A percentile compares a stretch with the other conserved stretches of the same genome.
Evolutionary conservation across 306 rosid genomes (phyloP).

Genomic region (apple (Malus domestica)): ASM211411v1 NC_041797.1:959001-959500

Average conservation of each 20-base stretch:
- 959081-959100: conserved; percentile 89
- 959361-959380: conserved; percentile 78
- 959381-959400: conserved; percentile 87
- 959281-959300: conserved; percentile 87
- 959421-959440: conserved; percentile 27
- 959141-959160: conserved; percentile 67
- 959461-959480: conserved; percentile 64
- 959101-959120: conserved; percentile 82
- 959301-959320: conserved; percentile 64
- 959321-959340: conserved; percentile 48
- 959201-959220: background rate
- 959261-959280: conserved; percentile 39
- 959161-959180: background rate
- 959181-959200: background rate
- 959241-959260: background rate
- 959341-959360: conserved; percentile 75
- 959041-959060: background rate
- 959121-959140: conserved; percentile 85
- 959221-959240: background rate
- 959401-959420: conserved; percentile 39
- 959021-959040: background rate
- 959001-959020: background rate
- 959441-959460: conserved; percentile 34
- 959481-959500: conserved; percentile 45
- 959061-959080: conserved; percentile 56